These are phyloP conservation scores for Cyberlindnera maritima DNA, from an alignment of 805 yeast species.

Conservation along the genomic window DNA sequence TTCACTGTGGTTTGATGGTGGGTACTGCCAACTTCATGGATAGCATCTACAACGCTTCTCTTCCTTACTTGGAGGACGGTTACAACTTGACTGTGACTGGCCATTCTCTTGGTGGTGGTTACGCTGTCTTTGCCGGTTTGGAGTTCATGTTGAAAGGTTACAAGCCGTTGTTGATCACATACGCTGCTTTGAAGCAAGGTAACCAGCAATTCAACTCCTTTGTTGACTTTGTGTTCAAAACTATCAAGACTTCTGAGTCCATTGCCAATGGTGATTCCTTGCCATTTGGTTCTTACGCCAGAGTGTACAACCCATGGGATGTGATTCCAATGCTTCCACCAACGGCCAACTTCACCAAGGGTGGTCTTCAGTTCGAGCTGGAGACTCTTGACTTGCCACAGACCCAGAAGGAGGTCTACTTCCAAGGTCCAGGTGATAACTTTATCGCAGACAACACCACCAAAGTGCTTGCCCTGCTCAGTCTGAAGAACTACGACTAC, in stretches of 20 bases:
- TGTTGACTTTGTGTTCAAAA: constrained; percentile 50
- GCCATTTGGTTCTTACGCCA: constrained; percentile 35
- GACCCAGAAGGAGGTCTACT: constrained; percentile 5
- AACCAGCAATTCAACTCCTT: constrained; percentile 47
- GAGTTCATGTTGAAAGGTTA: constrained; percentile 56
- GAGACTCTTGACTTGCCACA: constrained; percentile 37
- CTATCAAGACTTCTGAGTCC: constrained; percentile 30
- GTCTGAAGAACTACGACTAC: constrained; percentile 3
- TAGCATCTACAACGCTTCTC: constrained; percentile 34
- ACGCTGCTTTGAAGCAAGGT: constrained; percentile 67
- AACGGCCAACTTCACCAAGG: constrained; percentile 32
- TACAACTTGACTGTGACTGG: constrained; percentile 60
- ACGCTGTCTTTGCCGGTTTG: constrained; percentile 59
- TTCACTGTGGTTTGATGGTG: constrained; percentile 63
- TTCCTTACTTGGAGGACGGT: constrained; percentile 36
- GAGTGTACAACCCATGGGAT: constrained; percentile 58
- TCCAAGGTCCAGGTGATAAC: constrained; percentile 14
- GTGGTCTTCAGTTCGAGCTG: constrained; percentile 33
- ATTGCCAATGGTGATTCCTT: constrained; percentile 32
- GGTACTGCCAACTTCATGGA: constrained; percentile 43
- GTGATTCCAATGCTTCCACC: constrained; percentile 62
- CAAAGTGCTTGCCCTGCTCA: not conserved
- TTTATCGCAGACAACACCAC: constrained; percentile 5
- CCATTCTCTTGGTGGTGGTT: constrained; percentile 77
- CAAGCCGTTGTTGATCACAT: constrained; percentile 53